These are phyloP conservation scores for Capronia americana DNA, from an alignment of 2,329 filamentous ascomycete species.

Conservation along the genomic window DNA sequence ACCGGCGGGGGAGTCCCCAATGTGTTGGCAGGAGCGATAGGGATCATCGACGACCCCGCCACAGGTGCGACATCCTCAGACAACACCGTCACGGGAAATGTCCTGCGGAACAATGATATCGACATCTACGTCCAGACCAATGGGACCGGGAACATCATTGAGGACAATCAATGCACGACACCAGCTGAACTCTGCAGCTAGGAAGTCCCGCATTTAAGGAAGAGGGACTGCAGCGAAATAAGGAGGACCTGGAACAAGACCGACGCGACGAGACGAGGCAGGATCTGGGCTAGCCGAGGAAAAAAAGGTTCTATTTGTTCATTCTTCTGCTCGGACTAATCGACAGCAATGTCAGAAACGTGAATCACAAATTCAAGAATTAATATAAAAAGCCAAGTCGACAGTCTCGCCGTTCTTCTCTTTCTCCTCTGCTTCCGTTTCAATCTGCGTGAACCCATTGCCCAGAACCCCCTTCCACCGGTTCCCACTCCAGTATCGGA, in stretches of 20 bases:
- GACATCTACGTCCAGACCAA: constrained; percentile 30
- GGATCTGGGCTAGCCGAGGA: no score
- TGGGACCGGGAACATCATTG: constrained; percentile 30
- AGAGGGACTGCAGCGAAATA: constrained; percentile 19
- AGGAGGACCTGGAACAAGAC: not conserved
- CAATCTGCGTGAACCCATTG: constrained; percentile 51
- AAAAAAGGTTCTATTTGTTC: not conserved
- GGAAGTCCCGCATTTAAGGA: no score
- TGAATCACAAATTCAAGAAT: not conserved
- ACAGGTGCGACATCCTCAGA: constrained; percentile 3
- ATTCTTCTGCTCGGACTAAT: not conserved
- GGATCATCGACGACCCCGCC: constrained; percentile 22
- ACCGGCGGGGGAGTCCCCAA: constrained; percentile 8
- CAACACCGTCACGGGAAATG: constrained; percentile 28
- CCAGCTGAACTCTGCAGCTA: constrained; percentile 25
- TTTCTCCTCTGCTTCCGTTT: constrained; percentile 39
- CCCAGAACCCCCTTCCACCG: constrained; percentile 41
- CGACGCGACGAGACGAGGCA: not conserved
- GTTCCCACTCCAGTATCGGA: constrained; percentile 27
- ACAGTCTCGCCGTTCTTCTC: constrained; percentile 23
- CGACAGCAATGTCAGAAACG: no score
- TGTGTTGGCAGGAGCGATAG: constrained; percentile 13
- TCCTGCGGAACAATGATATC: constrained; percentile 28
- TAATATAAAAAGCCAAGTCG: constrained; percentile 33
- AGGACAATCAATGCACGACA: constrained; percentile 30